phyloP scores from a whole-genome alignment of 768 basidiomycete genomes.

The Amanita exitialis region DNA sequence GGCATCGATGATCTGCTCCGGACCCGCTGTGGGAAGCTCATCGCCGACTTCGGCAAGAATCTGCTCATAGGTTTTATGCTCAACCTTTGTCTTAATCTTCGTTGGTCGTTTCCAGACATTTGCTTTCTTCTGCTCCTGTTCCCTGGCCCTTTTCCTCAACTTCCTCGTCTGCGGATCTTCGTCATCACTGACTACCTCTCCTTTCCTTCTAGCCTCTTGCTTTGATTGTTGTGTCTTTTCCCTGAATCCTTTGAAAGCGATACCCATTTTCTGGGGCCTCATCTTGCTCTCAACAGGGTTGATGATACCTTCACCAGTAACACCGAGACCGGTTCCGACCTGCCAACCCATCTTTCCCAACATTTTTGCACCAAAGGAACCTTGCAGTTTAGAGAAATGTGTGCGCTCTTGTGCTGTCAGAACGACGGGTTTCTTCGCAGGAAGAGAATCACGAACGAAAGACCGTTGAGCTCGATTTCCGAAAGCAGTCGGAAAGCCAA shows the following conservation, averaged over 20 bases:
- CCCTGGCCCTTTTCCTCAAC: conserved; percentile 41
- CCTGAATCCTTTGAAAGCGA: conserved; percentile 79
- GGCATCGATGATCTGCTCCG: conserved; percentile 92
- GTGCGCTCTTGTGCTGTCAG: conserved; percentile 57
- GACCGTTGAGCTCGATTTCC: conserved; percentile 20
- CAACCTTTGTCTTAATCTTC: conserved; percentile 75
- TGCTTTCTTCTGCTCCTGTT: conserved; percentile 49
- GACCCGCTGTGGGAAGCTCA: conserved; percentile 36
- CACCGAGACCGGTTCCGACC: conserved; percentile 70
- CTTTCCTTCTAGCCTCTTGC: conserved; percentile 65
- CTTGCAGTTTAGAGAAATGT: conserved; percentile 77
- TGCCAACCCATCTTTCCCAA: conserved; percentile 96
- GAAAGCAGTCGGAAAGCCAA: conserved; percentile 32
- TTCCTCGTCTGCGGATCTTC: conserved; percentile 37
- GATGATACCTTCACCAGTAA: conserved; percentile 72
- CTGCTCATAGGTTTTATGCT: conserved; percentile 97
- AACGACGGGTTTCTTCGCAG: conserved; percentile 37
- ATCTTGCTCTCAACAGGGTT: conserved; percentile 80
- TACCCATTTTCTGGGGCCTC: conserved; percentile 79
- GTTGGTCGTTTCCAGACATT: conserved; percentile 83
- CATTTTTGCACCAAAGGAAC: conserved; percentile 80
- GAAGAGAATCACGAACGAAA: conserved; percentile 43
- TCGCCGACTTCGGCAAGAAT: conserved; percentile 82
- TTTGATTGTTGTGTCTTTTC: conserved; percentile 85
- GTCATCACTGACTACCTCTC: conserved; percentile 68